These are phyloP conservation scores for Gastrolobium villosum DNA, from an alignment of 306 rosid genomes.

Conservation along the genomic window DNA sequence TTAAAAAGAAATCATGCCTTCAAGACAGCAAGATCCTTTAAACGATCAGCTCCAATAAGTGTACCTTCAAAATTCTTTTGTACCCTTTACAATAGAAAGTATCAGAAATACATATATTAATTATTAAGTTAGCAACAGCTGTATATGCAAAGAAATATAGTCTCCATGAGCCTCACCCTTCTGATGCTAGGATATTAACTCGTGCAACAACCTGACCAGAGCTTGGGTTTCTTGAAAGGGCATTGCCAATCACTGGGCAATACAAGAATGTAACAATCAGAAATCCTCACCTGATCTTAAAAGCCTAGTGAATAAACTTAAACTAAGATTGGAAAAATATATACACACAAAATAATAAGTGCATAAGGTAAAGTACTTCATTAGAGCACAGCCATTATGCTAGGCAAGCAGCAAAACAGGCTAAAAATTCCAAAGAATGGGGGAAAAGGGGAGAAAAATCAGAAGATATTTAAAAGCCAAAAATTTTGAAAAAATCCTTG, in stretches of 20 bases:
- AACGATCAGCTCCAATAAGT: conserved; percentile 92
- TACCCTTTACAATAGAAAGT: conserved; percentile 58
- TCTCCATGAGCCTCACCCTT: conserved; percentile 74
- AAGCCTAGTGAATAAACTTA: conserved; percentile 13
- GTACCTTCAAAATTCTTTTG: conserved; percentile 94
- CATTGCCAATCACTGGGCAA: conserved; percentile 85
- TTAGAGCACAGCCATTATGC: conserved; percentile 13
- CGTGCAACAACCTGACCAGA: conserved; percentile 91
- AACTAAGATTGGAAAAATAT: background rate
- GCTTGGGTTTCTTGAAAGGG: conserved; percentile 88
- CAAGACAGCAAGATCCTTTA: conserved; percentile 96
- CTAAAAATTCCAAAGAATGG: conserved; percentile 31
- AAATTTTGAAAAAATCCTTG: background rate
- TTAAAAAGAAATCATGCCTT: conserved; percentile 59
- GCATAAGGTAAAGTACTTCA: background rate
- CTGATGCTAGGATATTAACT: conserved; percentile 83
- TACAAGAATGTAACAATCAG: conserved; percentile 46
- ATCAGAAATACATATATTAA: conserved; percentile 37
- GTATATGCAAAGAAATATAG: conserved; percentile 30
- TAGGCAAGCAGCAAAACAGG: background rate
- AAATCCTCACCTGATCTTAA: conserved; percentile 21
- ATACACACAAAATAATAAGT: background rate
- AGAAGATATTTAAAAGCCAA: conserved; percentile 5
- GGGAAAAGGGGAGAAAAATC: conserved; percentile 2
- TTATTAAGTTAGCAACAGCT: background rate